Evolutionary conservation across 2,329 filamentous ascomycete species (phyloP), one percentile per base, ranked within the genome.

Genomic region (Whalleya microplaca): DNA sequence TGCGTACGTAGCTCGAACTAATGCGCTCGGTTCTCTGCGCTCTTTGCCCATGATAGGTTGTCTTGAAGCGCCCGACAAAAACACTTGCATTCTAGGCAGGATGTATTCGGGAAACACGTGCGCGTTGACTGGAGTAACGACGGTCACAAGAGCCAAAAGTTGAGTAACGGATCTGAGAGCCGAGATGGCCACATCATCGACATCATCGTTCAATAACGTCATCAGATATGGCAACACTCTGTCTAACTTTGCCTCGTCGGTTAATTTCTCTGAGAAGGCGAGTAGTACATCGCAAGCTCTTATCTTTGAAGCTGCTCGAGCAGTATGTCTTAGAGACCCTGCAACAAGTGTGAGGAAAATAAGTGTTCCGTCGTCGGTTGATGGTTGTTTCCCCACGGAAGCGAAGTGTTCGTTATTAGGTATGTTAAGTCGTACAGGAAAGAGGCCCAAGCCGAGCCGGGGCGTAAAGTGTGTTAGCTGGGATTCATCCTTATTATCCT

Each of bases 161-260:
- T 98, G 93, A 0, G 94, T 94, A 64, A 98, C 84, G 3, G 92
- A 91, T 53, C 94, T 84, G 44, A 98, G 83, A 2, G 93, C 92
- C 21, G 93, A 87, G 47, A 96, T 86, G 45, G 92, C 89, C 14
- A 99, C 94, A 65, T 91, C 81, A 62, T 96, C 91, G 1, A 89
- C 86, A 64, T 87, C 86, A 69, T 99, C 95, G 57, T 86, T 88
- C 12, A 99, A 78, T 23, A 98, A 75, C 4, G 87, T 84, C 76
- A 96, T 90, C 37, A 98, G 78, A 70, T 97, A 97, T 1, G 95
- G 95, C 48, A 99, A 77, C 21, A 98, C 90, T 48, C 95, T 86
- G 72, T 99, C 96, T 47, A 99, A 79, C 72, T 97, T 98, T 2
- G 93, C 93, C 75, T 99, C 95, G 71, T 99, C 96, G 0, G 94